A percentile compares a stretch with the other conserved stretches of the same genome.
These are phyloP conservation scores for Fusarium sp. DNA, from an alignment of 2,329 filamentous ascomycete species.

Conservation along the genomic window DNA sequence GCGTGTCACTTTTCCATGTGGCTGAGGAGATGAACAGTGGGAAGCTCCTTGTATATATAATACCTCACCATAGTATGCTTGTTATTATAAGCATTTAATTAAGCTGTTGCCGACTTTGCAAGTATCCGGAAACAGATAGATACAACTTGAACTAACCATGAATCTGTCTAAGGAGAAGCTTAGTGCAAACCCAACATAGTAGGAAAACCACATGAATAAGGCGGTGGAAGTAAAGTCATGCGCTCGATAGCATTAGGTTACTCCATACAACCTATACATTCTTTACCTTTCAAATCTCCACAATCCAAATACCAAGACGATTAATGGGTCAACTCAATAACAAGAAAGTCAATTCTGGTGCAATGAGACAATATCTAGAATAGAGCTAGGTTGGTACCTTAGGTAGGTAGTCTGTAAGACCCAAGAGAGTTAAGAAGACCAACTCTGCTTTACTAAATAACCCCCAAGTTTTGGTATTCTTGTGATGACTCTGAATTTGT, in stretches of 20 bases:
- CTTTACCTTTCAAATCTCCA: background rate
- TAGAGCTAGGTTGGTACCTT: no score
- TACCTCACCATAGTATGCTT: background rate
- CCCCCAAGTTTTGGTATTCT: no score
- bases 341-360: background rate
- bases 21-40: background rate
- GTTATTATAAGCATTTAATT: background rate
- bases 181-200: background rate
- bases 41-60: background rate
- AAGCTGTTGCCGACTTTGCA: background rate
- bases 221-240: background rate
- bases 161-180: background rate
- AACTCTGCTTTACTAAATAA: no score
- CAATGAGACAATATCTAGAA: background rate
- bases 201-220: background rate
- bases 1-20: background rate
- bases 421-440: no score
- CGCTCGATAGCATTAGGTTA: background rate
- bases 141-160: background rate
- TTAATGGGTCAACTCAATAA: background rate
- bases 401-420: no score
- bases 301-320: background rate
- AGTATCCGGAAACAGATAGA: background rate
- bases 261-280: slow-evolving; percentile 5
- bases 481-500: no score